Conservation (phyloP, 1,284 basidiomycete species). For the Boletus smithii region DNA sequence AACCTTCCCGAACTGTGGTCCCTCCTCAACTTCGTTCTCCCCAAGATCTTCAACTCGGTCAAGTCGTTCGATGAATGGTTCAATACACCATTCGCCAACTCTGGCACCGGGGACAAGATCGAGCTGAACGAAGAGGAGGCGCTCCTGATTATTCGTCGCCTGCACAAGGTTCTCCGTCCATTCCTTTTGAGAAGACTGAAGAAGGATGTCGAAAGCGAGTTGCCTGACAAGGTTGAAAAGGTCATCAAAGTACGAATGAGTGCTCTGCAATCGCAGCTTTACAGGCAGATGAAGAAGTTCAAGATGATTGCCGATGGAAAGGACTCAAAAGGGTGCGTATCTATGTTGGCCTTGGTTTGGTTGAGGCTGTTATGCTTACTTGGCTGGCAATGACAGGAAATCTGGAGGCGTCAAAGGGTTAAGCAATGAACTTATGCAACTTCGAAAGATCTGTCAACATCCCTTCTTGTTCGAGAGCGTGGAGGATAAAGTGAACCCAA, state of each 20-base stretch:
- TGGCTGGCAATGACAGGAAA: constrained; percentile 48
- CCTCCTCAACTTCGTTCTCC: constrained; percentile 95
- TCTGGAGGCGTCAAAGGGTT: constrained; percentile 78
- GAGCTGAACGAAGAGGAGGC: constrained; percentile 99
- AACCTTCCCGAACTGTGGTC: constrained; percentile 99
- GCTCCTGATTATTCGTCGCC: constrained; percentile 92
- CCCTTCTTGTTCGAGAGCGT: constrained; percentile 96
- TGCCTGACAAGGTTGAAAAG: constrained; percentile 99
- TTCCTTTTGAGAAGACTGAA: constrained; percentile 96
- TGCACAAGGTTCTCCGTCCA: constrained; percentile 97
- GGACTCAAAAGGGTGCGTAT: constrained; percentile 60
- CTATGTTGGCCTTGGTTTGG: neutral
- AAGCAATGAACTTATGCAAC: constrained; percentile 98
- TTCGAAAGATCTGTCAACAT: constrained; percentile 98
- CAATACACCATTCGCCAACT: constrained; percentile 99
- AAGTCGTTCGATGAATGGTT: constrained; percentile 99
- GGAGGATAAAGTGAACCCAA: constrained; percentile 87
- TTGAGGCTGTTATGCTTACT: constrained; percentile 2
- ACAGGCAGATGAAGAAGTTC: constrained; percentile 97
- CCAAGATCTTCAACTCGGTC: constrained; percentile 99
- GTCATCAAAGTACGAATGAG: constrained; percentile 99
- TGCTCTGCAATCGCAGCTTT: constrained; percentile 89
- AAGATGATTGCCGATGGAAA: constrained; percentile 94
- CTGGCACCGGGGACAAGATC: constrained; percentile 94
- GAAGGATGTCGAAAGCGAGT: constrained; percentile 97